Conservation (phyloP, 306 rosid species). For the Echinosophora koreensis region DNA sequence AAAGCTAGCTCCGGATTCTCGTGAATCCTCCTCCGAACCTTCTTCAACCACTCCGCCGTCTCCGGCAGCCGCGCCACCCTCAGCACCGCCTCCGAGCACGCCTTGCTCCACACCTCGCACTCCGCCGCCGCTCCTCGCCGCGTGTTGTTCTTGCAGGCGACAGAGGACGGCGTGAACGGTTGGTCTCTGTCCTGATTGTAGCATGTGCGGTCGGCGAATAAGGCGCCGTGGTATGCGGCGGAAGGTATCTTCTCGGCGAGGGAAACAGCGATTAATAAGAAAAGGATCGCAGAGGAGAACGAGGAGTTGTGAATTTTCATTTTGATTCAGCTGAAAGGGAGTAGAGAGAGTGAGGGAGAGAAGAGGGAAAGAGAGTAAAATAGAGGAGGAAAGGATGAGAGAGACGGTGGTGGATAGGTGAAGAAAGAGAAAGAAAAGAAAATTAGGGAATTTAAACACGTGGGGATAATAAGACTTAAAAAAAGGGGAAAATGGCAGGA, state of each 20-base stretch:
- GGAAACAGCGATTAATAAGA: background rate
- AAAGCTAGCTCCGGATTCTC: conserved; percentile 90
- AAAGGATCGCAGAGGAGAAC: background rate
- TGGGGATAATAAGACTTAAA: conserved; percentile 28
- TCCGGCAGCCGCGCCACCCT: conserved; percentile 67
- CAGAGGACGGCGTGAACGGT: background rate
- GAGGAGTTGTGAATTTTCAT: conserved; percentile 47
- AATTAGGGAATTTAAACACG: conserved; percentile 50
- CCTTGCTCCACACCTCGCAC: conserved; percentile 68
- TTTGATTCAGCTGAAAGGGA: background rate
- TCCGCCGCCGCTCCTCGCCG: conserved; percentile 6
- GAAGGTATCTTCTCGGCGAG: conserved; percentile 40
- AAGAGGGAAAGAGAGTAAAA: conserved; percentile 5
- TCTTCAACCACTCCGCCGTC: conserved; percentile 70
- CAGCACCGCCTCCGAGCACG: conserved; percentile 76
- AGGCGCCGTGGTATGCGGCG: conserved; percentile 30
- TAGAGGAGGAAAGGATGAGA: background rate
- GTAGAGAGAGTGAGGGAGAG: background rate
- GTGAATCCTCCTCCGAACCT: conserved; percentile 80
- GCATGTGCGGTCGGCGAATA: conserved; percentile 48
- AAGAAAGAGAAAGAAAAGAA: background rate
- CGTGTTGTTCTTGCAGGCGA: conserved; percentile 52
- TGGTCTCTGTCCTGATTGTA: background rate
- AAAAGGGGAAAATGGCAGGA: background rate
- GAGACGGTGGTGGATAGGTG: conserved; percentile 6